Base-by-base conservation (phyloP, 345 rosid genomes). In the Ceriops zippeliana region DNA sequence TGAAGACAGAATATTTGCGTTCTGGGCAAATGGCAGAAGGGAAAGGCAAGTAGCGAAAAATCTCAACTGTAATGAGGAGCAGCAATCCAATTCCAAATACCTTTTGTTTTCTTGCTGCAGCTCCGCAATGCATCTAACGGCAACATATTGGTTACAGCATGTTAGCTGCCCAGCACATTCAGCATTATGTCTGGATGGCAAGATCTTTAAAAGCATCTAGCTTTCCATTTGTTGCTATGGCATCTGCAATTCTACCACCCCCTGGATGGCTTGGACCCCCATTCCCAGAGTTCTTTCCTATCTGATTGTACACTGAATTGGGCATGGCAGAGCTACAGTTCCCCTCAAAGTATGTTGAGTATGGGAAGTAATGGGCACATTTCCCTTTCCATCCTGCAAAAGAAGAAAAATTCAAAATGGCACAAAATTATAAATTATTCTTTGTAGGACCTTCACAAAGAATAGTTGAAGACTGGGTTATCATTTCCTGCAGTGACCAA, bases 311-410 rank as follows among this genome's bases (percentile, higher is more conserved):
- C 20, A 69, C 69, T 11, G 89, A 81, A 67, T 75, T 81, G 51
- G 82, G 76, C 77, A 76, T 76, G 67, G 86, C 89, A 47, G 93
- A 89, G 77, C 89, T 88, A 26, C 5, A 65, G 20, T 73, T 78
- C 67, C 99, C 99, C 81, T 83, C 98, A 63, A 95, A 91, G 77
- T 91, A 82, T 21, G 87, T 81, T 0, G 99, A 90, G 78, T 76
- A 81, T 0, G 89, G 91, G 79, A 89, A 95, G 81, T 81, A 78
- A 77, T 83, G 85, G 0, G 87, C 84, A 58, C 98, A 96, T 2
- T 79, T 70, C 68, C 62, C 76, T 80, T 91, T 91, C 99, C 99
- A 95, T 79, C 97, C 99, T 95, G 91, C 68, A 72, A 60, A 51
- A 62, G 30, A 9, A 37, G 21, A 58, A 22, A 22, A 26, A 13